Evolutionary conservation across 345 rosid genomes (phyloP).

Genomic region (Punica granatum): DNA sequence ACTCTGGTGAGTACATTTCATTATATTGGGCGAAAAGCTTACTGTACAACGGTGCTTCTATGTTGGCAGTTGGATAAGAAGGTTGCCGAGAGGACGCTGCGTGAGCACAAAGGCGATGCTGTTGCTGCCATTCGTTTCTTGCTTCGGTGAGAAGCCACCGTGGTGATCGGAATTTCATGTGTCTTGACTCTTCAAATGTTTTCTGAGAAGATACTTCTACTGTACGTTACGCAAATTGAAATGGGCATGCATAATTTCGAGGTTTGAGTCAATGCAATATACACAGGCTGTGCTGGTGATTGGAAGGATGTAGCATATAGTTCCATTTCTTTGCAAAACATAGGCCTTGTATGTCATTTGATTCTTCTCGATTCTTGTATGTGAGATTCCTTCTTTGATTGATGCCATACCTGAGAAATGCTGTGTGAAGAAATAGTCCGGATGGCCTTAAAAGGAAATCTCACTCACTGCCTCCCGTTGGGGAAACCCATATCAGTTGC

Average conservation of each 20-base stretch:
- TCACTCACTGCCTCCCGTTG: no score
- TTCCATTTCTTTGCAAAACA: background rate
- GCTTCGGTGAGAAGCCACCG: constrained; percentile 36
- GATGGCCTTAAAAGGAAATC: no score
- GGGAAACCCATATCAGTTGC: no score
- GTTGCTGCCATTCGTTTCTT: constrained; percentile 81
- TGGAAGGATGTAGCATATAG: background rate
- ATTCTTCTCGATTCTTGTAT: no score
- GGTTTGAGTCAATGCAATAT: background rate
- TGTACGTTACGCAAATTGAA: background rate
- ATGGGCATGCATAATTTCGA: background rate
- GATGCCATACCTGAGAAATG: no score
- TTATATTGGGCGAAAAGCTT: background rate
- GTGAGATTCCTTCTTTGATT: no score
- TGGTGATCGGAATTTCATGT: background rate
- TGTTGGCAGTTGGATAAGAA: constrained; percentile 61
- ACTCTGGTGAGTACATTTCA: no score
- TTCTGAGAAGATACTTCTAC: background rate
- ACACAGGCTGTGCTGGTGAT: background rate
- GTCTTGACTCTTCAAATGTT: background rate
- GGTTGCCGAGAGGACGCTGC: constrained; percentile 84
- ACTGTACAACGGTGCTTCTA: background rate
- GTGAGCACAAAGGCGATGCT: constrained; percentile 96
- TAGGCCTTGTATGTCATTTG: no score
- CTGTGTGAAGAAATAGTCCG: no score